Evolutionary conservation across 441 rosid species (phyloP).

Genomic region (Jatropha multifida): DNA sequence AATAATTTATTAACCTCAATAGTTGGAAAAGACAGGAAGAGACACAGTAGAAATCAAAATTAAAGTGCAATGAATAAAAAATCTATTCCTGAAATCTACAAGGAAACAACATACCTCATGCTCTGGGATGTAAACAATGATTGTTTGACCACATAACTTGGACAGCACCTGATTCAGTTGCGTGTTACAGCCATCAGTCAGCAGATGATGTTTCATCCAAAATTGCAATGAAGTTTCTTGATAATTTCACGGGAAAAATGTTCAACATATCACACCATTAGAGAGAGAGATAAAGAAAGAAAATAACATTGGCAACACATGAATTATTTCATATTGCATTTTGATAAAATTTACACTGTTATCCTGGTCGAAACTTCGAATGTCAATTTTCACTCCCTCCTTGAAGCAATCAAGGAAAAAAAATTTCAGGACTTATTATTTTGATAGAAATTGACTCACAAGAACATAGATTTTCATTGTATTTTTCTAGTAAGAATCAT

Average conservation of each 20-base stretch:
- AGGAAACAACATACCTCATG: conserved; percentile 57
- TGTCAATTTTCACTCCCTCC: neutral
- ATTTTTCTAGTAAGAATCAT: neutral
- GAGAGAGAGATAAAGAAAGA: neutral
- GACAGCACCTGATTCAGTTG: conserved; percentile 64
- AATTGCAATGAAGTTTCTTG: neutral
- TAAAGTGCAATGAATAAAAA: neutral
- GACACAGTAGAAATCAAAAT: neutral
- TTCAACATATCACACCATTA: neutral
- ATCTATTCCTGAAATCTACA: neutral
- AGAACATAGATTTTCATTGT: too few species aligned
- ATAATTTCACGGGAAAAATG: neutral
- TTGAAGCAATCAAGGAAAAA: neutral
- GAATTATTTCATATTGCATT: neutral
- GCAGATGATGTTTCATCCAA: conserved; percentile 3
- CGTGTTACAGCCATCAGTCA: conserved; percentile 16
- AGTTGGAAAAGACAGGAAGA: neutral
- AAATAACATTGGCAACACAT: neutral
- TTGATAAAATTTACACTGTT: neutral
- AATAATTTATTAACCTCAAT: neutral
- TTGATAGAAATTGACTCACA: neutral
- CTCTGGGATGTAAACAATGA: conserved; percentile 75
- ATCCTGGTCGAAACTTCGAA: too few species aligned
- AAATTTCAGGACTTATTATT: neutral
- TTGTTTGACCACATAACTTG: conserved; percentile 70